These are phyloP conservation scores for Penicillium herquei DNA, from an alignment of 495 filamentous ascomycete genomes.

Conservation along the genomic window DNA sequence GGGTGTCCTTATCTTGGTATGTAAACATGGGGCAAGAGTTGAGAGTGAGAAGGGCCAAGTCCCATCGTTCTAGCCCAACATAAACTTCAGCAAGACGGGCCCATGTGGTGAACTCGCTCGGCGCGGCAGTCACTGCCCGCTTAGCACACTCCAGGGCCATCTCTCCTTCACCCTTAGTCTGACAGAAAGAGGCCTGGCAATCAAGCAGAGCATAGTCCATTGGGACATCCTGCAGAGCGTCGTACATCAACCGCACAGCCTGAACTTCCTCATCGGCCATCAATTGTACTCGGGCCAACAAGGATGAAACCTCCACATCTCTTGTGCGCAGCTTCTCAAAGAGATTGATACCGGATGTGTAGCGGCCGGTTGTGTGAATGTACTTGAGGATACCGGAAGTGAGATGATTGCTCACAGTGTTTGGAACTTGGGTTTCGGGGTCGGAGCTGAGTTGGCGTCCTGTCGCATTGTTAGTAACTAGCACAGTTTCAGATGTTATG, in stretches of 20 bases:
- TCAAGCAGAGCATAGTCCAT: slow-evolving; percentile 97
- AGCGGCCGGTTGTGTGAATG: slow-evolving; percentile 92
- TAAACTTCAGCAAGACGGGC: slow-evolving; percentile 91
- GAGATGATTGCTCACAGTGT: slow-evolving; percentile 94
- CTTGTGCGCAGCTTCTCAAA: slow-evolving; percentile 92
- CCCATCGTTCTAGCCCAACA: slow-evolving; percentile 89
- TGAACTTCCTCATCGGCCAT: slow-evolving; percentile 95
- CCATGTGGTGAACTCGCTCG: slow-evolving; percentile 97
- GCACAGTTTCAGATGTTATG: neutral
- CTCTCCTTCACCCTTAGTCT: slow-evolving; percentile 78
- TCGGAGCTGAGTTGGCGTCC: slow-evolving; percentile 96
- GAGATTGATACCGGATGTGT: slow-evolving; percentile 93
- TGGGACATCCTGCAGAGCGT: slow-evolving; percentile 82
- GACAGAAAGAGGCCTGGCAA: slow-evolving; percentile 88
- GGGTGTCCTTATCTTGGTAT: slow-evolving; percentile 95
- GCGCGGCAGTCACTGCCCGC: slow-evolving; percentile 87
- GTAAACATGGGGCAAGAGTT: slow-evolving; percentile 99
- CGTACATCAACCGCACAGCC: slow-evolving; percentile 82
- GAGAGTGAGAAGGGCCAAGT: slow-evolving; percentile 86
- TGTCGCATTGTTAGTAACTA: slow-evolving; percentile 37
- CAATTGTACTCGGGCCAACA: slow-evolving; percentile 84
- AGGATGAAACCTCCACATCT: slow-evolving; percentile 90
- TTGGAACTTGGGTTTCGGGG: slow-evolving; percentile 95
- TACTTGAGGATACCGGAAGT: slow-evolving; percentile 92
- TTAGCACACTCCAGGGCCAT: slow-evolving; percentile 93